Percentiles rank a stretch among this genome's conserved stretches.
Evolutionary conservation across 1,284 basidiomycete genomes (phyloP).

Genomic region (Moesziomyces globuligerus): DNA sequence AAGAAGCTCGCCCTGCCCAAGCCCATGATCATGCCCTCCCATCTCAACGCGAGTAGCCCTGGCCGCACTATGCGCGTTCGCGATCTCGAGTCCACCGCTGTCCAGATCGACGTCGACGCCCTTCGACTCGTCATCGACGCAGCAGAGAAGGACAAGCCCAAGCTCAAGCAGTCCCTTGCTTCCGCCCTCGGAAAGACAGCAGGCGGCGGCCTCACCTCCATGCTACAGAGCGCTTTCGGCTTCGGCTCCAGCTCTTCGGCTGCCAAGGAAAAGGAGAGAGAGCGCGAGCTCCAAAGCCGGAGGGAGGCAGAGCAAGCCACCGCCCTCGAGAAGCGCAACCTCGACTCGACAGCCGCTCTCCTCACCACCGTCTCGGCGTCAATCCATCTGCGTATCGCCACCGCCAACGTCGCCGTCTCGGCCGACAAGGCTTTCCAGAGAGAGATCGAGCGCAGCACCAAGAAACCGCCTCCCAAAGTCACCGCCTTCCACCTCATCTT

Average conservation of each 20-base stretch:
- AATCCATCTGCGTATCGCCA: slow-evolving; percentile 83
- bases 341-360: slow-evolving; percentile 29
- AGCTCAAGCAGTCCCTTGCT: slow-evolving; percentile 43
- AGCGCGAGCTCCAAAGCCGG: slow-evolving; percentile 25
- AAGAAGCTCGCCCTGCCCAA: slow-evolving; percentile 77
- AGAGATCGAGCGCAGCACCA: slow-evolving; percentile 90
- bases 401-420: slow-evolving; percentile 80
- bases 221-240: slow-evolving; percentile 67
- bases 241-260: slow-evolving; percentile 60
- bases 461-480: slow-evolving; percentile 86
- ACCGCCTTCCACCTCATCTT: slow-evolving; percentile 88
- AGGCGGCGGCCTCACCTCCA: slow-evolving; percentile 63
- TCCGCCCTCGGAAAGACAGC: slow-evolving; percentile 62
- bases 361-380: slow-evolving; percentile 70
- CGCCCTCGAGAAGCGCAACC: slow-evolving; percentile 15
- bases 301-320: slow-evolving; percentile 23
- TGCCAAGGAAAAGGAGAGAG: slow-evolving; percentile 35
- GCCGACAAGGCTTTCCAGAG: slow-evolving; percentile 78
- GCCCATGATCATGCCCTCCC: slow-evolving; percentile 73
- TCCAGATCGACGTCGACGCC: slow-evolving; percentile 83
- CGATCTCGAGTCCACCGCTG: slow-evolving; percentile 76
- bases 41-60: slow-evolving; percentile 69
- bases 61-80: slow-evolving; percentile 77
- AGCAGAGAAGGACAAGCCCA: slow-evolving; percentile 76
- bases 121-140: slow-evolving; percentile 80